Conservation (phyloP, 2,329 filamentous ascomycete genomes). For the Claviceps humidiphila region DNA sequence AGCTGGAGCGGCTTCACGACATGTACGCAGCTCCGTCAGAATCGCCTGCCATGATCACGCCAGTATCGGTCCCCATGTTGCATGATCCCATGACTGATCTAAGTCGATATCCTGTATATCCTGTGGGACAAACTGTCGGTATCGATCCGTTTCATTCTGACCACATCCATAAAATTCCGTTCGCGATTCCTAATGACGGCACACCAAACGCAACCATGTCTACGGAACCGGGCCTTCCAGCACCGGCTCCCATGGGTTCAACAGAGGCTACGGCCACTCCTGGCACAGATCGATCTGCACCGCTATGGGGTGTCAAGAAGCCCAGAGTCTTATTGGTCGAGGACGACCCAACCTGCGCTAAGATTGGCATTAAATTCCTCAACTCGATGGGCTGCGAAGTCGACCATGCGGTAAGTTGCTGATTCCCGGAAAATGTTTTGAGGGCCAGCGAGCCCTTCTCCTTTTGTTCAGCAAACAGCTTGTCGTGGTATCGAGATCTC, state of each 20-base stretch:
- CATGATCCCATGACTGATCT: conserved; percentile 44
- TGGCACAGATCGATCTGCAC: conserved; percentile 25
- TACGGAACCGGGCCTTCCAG: conserved; percentile 18
- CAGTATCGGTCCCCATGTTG: conserved; percentile 31
- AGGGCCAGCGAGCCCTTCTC: neutral
- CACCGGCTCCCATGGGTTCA: conserved; percentile 10
- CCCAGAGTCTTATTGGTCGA: conserved; percentile 86
- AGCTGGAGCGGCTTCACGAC: conserved; percentile 42
- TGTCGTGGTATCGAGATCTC: no score
- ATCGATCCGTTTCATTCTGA: conserved; percentile 93
- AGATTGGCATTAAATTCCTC: conserved; percentile 56
- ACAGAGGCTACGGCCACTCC: conserved; percentile 7
- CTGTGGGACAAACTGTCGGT: conserved; percentile 77
- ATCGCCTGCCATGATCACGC: conserved; percentile 31
- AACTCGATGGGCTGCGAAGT: conserved; percentile 52
- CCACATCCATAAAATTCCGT: conserved; percentile 89
- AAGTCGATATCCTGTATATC: conserved; percentile 62
- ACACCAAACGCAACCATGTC: conserved; percentile 22
- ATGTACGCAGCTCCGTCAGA: conserved; percentile 41
- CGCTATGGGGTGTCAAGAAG: conserved; percentile 44
- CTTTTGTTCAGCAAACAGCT: neutral
- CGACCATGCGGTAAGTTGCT: conserved; percentile 46
- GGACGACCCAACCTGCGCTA: conserved; percentile 55
- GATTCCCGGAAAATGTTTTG: neutral
- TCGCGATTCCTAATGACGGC: conserved; percentile 52